Conservation (phyloP, 2,329 filamentous ascomycete genomes). For the Zopfia rhizophila region DNA sequence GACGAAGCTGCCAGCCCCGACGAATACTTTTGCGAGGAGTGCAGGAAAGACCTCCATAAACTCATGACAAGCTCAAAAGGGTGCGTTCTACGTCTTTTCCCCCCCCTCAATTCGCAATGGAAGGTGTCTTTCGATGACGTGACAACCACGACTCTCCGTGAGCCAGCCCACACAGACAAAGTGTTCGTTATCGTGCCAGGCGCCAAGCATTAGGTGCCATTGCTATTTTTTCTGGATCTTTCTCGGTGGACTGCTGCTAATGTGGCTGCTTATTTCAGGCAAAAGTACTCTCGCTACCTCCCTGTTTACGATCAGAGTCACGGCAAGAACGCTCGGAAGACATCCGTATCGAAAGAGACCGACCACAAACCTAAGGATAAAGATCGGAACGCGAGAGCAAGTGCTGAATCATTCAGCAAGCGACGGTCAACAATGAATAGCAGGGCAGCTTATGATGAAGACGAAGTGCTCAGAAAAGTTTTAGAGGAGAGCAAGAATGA, state of each 20-base stretch:
- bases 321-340: slow-evolving; percentile 65
- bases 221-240: too few species aligned
- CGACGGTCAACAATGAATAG: slow-evolving; percentile 98
- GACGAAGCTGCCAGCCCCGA: slow-evolving; percentile 93
- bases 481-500: slow-evolving; percentile 96
- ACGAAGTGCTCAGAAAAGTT: slow-evolving; percentile 85
- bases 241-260: too few species aligned
- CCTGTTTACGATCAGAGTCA: slow-evolving; percentile 66
- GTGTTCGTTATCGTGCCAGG: too few species aligned
- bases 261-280: slow-evolving; percentile 57
- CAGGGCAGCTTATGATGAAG: slow-evolving; percentile 93
- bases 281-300: slow-evolving; percentile 71
- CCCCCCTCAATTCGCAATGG: slow-evolving; percentile 30
- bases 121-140: slow-evolving; percentile 4
- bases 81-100: slow-evolving; percentile 67
- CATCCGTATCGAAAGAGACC: slow-evolving; percentile 72
- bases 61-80: slow-evolving; percentile 83
- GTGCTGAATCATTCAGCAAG: slow-evolving; percentile 73
- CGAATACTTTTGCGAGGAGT: slow-evolving; percentile 98
- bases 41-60: slow-evolving; percentile 89
- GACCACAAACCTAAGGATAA: slow-evolving; percentile 64
- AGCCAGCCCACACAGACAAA: not conserved
- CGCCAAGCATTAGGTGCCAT: too few species aligned
- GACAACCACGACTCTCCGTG: not conserved
- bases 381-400: slow-evolving; percentile 65